A percentile compares a stretch with the other conserved stretches of the same genome.
Evolutionary conservation across 192 early-diverging fungal genomes (phyloP).

Genomic region (Backusella liffmaniae): DNA sequence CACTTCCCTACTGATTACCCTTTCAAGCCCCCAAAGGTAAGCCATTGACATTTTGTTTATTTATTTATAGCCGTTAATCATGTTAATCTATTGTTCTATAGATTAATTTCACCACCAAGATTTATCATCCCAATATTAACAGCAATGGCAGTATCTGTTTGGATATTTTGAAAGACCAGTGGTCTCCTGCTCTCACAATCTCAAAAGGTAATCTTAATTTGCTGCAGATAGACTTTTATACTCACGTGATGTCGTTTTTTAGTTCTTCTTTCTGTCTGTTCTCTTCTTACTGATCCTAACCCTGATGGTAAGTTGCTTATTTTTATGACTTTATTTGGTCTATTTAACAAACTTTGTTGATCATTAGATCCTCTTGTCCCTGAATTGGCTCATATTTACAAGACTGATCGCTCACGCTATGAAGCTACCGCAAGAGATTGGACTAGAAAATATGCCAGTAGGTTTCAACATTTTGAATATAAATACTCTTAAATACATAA

Average conservation of each 20-base stretch:
- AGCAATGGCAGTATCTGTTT: conserved; percentile 97
- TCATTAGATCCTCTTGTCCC: conserved; percentile 92
- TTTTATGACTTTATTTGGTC: neutral
- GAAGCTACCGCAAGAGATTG: conserved; percentile 90
- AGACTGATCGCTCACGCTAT: conserved; percentile 88
- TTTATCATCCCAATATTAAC: conserved; percentile 99
- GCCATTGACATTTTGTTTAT: neutral
- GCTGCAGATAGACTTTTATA: neutral
- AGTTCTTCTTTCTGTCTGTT: conserved; percentile 98
- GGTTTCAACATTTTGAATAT: neutral
- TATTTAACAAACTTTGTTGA: neutral
- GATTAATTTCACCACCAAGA: conserved; percentile 94
- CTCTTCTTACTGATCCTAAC: conserved; percentile 97
- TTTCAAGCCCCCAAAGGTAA: conserved; percentile 97
- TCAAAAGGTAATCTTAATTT: conserved; percentile 70
- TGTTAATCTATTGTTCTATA: conserved; percentile 24
- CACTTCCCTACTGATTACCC: conserved; percentile 98
- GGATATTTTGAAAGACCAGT: conserved; percentile 98
- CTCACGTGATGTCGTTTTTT: conserved; percentile 7
- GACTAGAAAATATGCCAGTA: conserved; percentile 86
- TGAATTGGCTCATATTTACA: conserved; percentile 97
- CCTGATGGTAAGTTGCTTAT: conserved; percentile 53
- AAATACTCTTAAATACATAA: too few species aligned
- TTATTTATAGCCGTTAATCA: neutral
- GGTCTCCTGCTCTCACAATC: conserved; percentile 98